Evolutionary conservation across 2,329 filamentous ascomycete genomes (phyloP).

Genomic region (Microdochium nivale): DNA sequence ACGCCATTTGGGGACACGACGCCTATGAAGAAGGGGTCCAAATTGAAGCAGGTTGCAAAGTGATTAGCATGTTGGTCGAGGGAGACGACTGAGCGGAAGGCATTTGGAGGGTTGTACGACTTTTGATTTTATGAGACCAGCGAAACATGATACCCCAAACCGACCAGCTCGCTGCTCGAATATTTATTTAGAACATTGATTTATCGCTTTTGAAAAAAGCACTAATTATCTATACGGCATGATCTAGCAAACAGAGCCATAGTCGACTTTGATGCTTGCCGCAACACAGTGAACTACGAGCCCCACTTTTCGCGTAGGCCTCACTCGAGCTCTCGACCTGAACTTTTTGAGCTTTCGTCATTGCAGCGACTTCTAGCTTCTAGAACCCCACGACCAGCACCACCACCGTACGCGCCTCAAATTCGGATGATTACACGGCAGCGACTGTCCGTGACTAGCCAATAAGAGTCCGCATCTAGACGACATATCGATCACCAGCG

Average conservation of each 20-base stretch:
- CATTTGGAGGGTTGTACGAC: not conserved
- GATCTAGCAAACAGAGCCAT: no score
- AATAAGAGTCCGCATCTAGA: not conserved
- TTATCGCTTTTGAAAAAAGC: no score
- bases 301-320: not conserved
- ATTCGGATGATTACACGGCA: not conserved
- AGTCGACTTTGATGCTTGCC: not conserved
- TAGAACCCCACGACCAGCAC: not conserved
- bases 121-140: not conserved
- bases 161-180: not conserved
- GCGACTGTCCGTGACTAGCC: not conserved
- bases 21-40: slow-evolving; percentile 25
- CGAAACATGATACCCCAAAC: slow-evolving; percentile 11
- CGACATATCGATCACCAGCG: not conserved
- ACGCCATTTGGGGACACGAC: slow-evolving; percentile 33
- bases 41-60: slow-evolving; percentile 23
- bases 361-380: not conserved
- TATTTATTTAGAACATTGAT: no score
- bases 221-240: no score
- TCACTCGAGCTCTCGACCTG: not conserved
- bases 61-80: no score
- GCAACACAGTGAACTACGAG: not conserved
- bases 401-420: not conserved
- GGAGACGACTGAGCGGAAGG: no score
- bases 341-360: not conserved